Base-by-base conservation (phyloP, 257 asterid genomes). In the Orobanche coerulescens region DNA sequence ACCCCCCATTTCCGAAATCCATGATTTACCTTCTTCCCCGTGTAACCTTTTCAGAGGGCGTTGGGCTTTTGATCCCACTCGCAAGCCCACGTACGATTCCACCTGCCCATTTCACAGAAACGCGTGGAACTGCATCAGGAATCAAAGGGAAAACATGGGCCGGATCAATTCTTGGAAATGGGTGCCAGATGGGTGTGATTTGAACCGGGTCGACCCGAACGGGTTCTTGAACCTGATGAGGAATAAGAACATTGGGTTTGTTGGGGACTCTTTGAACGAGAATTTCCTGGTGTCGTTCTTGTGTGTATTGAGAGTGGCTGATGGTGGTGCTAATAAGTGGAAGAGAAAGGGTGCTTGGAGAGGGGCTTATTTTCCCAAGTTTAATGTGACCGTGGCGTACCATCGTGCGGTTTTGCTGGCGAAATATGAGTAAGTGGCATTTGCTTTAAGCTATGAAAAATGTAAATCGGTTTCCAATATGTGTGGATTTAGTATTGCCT, bases 331-430 rank as follows among this genome's bases (percentile, higher is more conserved):
- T 18, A 86, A 76, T 82, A 93, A 82, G 76, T 93, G 99, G 99
- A 93, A 93, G 95, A 83, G 85, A 46, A 93, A 77, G 65, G 94
- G 97, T 10, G 95, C 99, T 48, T 93, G 99, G 99, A 87, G 85
- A 72, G 97, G 97, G 36, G 97, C 87, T 60, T 84, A 81, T 77
- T 93, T 84, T 58, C 96, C 99, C 0, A 86, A 76, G 55, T 93
- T 75, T 50, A 93, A 93, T 58, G 97, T 93, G 20, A 93, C 97
- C 1, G 88, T 93, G 33, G 96, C 77, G 23, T 93, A 89, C 75
- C 99, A 93, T 67, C 95, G 99, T 0, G 91, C 99, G 14, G 97
- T 93, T 71, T 72, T 93, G 78, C 86, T 93, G 44, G 94, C 96
- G 0, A 84, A 75, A 70, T 84, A 86, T 64, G 77, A 83, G 97